Conservation (phyloP, 2,329 filamentous ascomycete genomes). For the Aspergillus puulaauensis region DNA sequence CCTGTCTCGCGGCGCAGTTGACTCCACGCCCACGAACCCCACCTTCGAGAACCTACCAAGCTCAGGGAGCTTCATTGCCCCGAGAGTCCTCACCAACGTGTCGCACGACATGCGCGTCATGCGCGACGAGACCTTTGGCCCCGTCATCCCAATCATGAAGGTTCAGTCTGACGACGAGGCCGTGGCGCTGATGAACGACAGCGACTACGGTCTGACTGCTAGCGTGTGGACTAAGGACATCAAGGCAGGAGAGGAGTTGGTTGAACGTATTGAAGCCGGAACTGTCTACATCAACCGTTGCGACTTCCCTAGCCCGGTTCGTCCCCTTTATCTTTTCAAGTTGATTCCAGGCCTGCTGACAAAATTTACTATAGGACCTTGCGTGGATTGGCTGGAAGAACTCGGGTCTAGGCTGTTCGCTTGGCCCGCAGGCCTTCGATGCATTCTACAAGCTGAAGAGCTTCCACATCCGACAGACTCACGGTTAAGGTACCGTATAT, state of each 20-base stretch:
- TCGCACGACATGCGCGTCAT: slow-evolving; percentile 82
- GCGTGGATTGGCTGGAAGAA: slow-evolving; percentile 96
- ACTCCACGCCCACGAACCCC: slow-evolving; percentile 74
- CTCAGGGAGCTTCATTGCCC: slow-evolving; percentile 80
- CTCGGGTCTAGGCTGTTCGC: slow-evolving; percentile 81
- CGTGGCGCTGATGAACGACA: slow-evolving; percentile 82
- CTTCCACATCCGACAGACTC: slow-evolving; percentile 67
- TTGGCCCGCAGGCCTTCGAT: slow-evolving; percentile 84
- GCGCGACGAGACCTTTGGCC: slow-evolving; percentile 91
- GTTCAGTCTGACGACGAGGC: slow-evolving; percentile 78
- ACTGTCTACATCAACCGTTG: slow-evolving; percentile 93
- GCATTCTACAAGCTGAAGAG: slow-evolving; percentile 94
- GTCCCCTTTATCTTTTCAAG: not conserved
- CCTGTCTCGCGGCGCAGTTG: slow-evolving; percentile 73
- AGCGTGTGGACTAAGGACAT: slow-evolving; percentile 93
- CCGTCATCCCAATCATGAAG: slow-evolving; percentile 83
- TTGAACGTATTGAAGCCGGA: slow-evolving; percentile 78
- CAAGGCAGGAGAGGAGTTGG: slow-evolving; percentile 68
- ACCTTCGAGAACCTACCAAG: slow-evolving; percentile 67
- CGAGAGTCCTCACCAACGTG: slow-evolving; percentile 74
- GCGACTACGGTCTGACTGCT: slow-evolving; percentile 84
- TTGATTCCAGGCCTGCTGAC: not conserved
- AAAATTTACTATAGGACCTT: slow-evolving; percentile 61
- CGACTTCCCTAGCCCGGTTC: slow-evolving; percentile 83
- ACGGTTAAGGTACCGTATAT: slow-evolving; percentile 2